phyloP scores from a whole-genome alignment of 2,329 filamentous ascomycete species.

The Fusarium vanettenii region DNA sequence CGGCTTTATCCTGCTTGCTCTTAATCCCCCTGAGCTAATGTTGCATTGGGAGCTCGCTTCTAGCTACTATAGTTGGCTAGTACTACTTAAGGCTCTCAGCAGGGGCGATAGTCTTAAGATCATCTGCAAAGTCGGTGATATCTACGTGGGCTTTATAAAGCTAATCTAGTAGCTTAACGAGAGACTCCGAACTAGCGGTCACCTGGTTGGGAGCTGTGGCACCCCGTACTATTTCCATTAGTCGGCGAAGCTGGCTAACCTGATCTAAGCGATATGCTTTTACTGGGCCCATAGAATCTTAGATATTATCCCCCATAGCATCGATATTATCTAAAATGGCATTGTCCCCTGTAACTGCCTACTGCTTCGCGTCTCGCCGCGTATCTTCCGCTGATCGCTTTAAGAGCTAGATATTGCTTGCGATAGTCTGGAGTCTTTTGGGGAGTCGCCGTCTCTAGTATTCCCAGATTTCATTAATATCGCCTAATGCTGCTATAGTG shows the following conservation, averaged over 20 bases:
- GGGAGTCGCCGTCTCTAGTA: background rate
- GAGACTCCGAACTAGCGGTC: background rate
- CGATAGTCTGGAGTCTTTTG: background rate
- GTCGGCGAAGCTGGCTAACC: background rate
- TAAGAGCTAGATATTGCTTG: slow-evolving; percentile 7
- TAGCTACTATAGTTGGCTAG: background rate
- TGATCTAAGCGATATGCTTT: background rate
- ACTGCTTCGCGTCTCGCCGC: background rate
- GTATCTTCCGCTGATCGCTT: slow-evolving; percentile 6
- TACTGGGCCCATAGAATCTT: background rate
- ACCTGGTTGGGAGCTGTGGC: background rate
- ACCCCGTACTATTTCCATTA: background rate
- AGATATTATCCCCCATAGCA: background rate
- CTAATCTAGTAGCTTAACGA: background rate
- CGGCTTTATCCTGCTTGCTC: background rate
- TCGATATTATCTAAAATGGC: background rate
- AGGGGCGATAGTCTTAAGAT: background rate
- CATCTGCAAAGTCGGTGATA: background rate
- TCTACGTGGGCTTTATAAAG: background rate
- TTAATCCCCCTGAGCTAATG: background rate
- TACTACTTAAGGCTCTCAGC: background rate
- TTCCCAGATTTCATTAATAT: background rate
- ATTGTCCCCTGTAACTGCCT: background rate
- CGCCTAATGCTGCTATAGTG: background rate
- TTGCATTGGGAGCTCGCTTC: background rate